Evolutionary conservation across 129 eudicot genomes (phyloP), one percentile per base, ranked within the genome.

Genomic region (Solidago caesia): DNA sequence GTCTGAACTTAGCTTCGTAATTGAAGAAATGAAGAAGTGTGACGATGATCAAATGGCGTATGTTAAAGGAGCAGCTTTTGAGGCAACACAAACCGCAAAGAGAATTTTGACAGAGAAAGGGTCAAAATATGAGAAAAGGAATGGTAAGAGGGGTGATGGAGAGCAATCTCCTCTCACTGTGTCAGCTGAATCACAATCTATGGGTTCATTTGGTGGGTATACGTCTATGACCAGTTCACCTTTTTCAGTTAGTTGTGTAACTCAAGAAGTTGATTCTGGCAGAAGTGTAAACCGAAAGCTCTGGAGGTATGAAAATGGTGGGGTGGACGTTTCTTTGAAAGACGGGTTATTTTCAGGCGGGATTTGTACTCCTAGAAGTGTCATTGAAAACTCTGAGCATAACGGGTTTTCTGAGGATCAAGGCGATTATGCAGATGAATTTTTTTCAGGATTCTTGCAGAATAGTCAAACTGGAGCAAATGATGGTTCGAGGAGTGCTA

Each of bases 41-140:
- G 89, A 86, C 80, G 75, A 77, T 15, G 98, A 91, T 82, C 87
- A 88, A 45, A 91, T 90, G 97, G 88, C 91, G 16, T 90, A 82
- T 82, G 96, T 94, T 27, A 88, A 79, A 49, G 93, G 96, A 25
- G 96, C 97, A 25, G 97, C 97, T 74, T 94, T 80, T 52, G 98
- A 94, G 79, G 96, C 93, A 3, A 60, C 87, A 60, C 93, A 90
- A 65, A 87, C 90, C 12, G 98, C 97, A 43, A 90, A 79, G 77
- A 83, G 80, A 71, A 85, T 94, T 61, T 77, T 70, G 66, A 59
- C 53, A 3, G 91, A 84, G 62, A 87, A 83, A 75, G 84, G 80
- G 8, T 76, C 84, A 13, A 88, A 80, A 74, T 14, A 26, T 62
- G 67, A 62, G 45, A 62, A 29, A 33, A 33, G 44, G 29, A 29